Evolutionary conservation across 805 yeast genomes (phyloP).

Genomic region (Candida saitoana): DNA sequence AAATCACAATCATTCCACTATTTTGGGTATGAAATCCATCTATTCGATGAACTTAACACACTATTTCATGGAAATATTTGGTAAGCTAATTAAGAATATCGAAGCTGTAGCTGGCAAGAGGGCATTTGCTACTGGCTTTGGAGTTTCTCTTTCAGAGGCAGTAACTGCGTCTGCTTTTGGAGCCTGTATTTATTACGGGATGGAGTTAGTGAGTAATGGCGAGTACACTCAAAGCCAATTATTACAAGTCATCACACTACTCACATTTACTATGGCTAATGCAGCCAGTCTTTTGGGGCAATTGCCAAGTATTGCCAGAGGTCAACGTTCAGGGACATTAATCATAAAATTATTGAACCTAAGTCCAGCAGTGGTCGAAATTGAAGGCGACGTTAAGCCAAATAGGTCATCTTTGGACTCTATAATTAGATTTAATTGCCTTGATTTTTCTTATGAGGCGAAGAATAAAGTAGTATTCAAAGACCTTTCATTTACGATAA

Average conservation of each 20-base stretch:
- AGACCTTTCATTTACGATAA: conserved; percentile 40
- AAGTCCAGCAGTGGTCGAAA: conserved; percentile 33
- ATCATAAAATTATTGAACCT: conserved; percentile 40
- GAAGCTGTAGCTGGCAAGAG: conserved; percentile 44
- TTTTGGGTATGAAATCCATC: conserved; percentile 61
- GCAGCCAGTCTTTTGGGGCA: conserved; percentile 57
- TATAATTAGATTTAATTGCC: conserved; percentile 40
- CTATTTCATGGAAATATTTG: conserved; percentile 43
- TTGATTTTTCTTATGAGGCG: conserved; percentile 48
- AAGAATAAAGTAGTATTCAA: conserved; percentile 30
- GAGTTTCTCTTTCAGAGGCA: conserved; percentile 55
- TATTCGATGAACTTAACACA: conserved; percentile 49
- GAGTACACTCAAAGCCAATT: conserved; percentile 56
- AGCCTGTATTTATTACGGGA: conserved; percentile 73
- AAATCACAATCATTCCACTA: conserved; percentile 47
- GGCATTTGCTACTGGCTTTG: conserved; percentile 61
- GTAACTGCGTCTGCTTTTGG: conserved; percentile 63
- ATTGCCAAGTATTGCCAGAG: conserved; percentile 78
- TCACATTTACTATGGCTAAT: conserved; percentile 68
- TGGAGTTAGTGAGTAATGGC: conserved; percentile 57
- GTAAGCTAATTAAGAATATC: conserved; percentile 24
- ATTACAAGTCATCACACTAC: conserved; percentile 65
- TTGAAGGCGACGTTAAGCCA: conserved; percentile 32
- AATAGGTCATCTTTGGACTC: conserved; percentile 2
- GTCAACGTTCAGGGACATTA: conserved; percentile 64